Percentiles rank a stretch among this genome's conserved stretches.
Evolutionary conservation across 148 eudicot genomes (phyloP).

Genomic region (Rhododendron simsii): DNA sequence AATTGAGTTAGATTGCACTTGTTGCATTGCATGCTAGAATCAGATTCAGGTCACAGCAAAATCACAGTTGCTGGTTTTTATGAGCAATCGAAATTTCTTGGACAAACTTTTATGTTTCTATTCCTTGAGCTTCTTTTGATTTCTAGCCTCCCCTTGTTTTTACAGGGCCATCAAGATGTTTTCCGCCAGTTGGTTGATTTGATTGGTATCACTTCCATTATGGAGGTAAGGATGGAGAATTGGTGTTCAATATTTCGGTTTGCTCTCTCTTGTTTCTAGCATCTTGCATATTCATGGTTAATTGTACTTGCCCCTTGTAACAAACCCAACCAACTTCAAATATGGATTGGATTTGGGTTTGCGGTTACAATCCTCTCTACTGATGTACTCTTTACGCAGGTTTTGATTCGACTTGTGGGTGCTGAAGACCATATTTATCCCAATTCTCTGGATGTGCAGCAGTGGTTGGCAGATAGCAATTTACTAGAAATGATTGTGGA

Average conservation of each 20-base stretch:
- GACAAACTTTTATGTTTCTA: background rate
- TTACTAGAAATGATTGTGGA: slow-evolving; percentile 97
- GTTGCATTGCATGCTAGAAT: background rate
- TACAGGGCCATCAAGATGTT: slow-evolving; percentile 88
- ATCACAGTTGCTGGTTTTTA: background rate
- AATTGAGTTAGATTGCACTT: background rate
- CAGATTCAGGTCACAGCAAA: background rate
- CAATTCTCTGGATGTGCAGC: slow-evolving; percentile 82
- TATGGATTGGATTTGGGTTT: background rate
- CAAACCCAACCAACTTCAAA: background rate
- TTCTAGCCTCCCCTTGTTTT: slow-evolving; percentile 4
- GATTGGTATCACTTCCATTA: slow-evolving; percentile 94
- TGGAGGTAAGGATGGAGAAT: slow-evolving; percentile 62
- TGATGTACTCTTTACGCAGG: slow-evolving; percentile 39
- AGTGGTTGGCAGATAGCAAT: slow-evolving; percentile 89
- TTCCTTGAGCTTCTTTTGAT: background rate
- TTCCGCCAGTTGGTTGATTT: slow-evolving; percentile 81
- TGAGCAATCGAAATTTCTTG: background rate
- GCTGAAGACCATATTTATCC: slow-evolving; percentile 94
- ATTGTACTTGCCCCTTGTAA: background rate
- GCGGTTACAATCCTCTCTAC: background rate
- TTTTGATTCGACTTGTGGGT: slow-evolving; percentile 94
- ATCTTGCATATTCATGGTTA: background rate
- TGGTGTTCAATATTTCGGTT: background rate
- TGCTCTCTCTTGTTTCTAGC: background rate